Percentiles rank a stretch among this genome's conserved stretches.
phyloP scores from a whole-genome alignment of 495 filamentous ascomycete genomes.

The Filosporella fistucella region DNA sequence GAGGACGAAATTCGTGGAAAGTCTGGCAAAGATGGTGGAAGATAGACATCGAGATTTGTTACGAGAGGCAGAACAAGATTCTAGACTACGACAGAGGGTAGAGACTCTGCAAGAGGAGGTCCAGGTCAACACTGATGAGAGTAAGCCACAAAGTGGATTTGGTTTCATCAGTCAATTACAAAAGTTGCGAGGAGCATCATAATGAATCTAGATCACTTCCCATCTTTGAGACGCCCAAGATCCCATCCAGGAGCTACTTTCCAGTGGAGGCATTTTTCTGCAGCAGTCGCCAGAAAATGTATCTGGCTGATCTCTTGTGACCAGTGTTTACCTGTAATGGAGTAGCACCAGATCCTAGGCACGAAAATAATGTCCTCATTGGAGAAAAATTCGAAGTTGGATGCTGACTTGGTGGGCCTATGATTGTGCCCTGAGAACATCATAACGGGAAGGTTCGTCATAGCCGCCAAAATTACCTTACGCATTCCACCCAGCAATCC shows the following conservation, averaged over 20 bases:
- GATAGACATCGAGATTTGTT: conserved; percentile 52
- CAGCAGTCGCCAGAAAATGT: too few relatives aligned
- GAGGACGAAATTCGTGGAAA: conserved; percentile 74
- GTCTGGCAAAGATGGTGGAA: conserved; percentile 59
- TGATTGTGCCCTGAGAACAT: too few relatives aligned
- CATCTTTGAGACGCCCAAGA: neutral
- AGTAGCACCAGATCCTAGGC: too few relatives aligned
- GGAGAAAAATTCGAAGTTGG: too few relatives aligned
- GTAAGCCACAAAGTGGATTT: conserved; percentile 50
- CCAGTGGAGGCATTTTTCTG: neutral
- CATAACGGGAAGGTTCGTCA: too few relatives aligned
- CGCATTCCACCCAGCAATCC: too few relatives aligned
- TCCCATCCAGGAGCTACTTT: neutral
- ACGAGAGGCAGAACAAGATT: conserved; percentile 40
- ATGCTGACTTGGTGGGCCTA: too few relatives aligned
- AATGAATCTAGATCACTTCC: neutral
- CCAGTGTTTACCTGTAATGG: too few relatives aligned
- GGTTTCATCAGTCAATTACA: conserved; percentile 79
- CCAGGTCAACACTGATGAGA: conserved; percentile 28
- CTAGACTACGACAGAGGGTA: conserved; percentile 22
- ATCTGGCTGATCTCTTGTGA: too few relatives aligned
- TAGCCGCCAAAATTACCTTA: too few relatives aligned
- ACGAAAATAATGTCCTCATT: too few relatives aligned
- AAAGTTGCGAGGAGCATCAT: conserved; percentile 56
- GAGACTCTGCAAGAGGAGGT: conserved; percentile 22